Base-by-base conservation (phyloP, 1,284 basidiomycete genomes). In the Tranzscheliella williamsii region DNA sequence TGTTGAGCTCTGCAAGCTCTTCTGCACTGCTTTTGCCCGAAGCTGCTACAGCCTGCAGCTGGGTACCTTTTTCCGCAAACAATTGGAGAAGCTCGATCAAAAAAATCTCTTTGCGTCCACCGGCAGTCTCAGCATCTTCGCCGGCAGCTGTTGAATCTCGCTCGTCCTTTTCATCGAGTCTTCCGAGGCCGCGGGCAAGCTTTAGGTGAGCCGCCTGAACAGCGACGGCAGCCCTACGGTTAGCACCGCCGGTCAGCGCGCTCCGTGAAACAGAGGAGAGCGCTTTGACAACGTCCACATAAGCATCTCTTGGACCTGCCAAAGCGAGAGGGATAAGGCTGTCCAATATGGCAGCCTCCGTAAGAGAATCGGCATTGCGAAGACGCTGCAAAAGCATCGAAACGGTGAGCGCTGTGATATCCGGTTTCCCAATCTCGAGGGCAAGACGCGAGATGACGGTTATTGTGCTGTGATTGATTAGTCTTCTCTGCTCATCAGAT, bases 361-460 rank as follows among this genome's bases (percentile, higher is more conserved):
- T 87, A 1, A 85, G 85, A 0, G 89, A 85, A 68, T 94, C 90
- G 5, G 89, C 88, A 11, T 86, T 86, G 20, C 88, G 85, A 21
- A 95, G 81, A 20, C 91, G 84, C 80, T 96, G 94, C 20, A 96
- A 80, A 5, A 97, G 81, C 89, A 97, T 93, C 2, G 92, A 93
- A 9, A 91, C 85, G 41, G 72, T 64, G 20, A 77, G 65, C 24
- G 65, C 61, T 2, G 72, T 75, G 4, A 73, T 62, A 38, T 70
- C 67, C 15, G 62, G 60, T 40, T 62, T 55, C 32, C 49, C 57
- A 3, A 75, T 56, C 32, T 75, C 68, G 26, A 68, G 55, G 3
- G 75, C 73, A 17, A 77, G 68, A 26, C 62, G 49, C 20, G 72
- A 64, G 20, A 75, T 68, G 35, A 75, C 57, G 29, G 61, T 58